Base-by-base conservation (phyloP, 2,329 filamentous ascomycete genomes). In the Aspergillus niger region DNA sequence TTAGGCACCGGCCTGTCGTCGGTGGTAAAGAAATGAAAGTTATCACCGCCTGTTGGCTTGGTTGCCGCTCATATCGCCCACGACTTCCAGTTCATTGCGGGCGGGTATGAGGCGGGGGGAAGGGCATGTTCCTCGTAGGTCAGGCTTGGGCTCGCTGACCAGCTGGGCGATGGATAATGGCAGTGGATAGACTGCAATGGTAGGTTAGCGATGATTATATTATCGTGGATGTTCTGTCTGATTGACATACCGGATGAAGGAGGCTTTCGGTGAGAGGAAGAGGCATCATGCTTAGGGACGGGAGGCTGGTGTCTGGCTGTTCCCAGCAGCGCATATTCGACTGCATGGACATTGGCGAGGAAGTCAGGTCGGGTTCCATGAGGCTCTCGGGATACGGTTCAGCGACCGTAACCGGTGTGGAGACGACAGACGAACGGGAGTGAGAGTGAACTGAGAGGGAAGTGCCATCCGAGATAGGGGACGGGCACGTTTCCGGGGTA, bases 401-500 rank as follows among this genome's bases (percentile, higher is more conserved):
- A 50, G 77, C 71, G 22, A 73, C 60, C 1, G 74, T 70, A 15
- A 71, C 68, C n/a, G 73, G 72, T 36, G 69, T 70, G 13, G 74
- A 74, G 36, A 73, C 74, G 38, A 74, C 67, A 2, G 73, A 74
- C 41, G 70, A 72, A 48, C 67, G 67, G 39, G 70, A 65, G 58
- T 70, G 68, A 44, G 69, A 67, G 51, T 71, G 71, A 44, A 75
- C 65, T 39, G 70, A 74, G 38, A 72, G 72, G 17, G 72, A 68
- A 36, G 70, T 69, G 24, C 68, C 68, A 58, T 78, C 76, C 1
- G 76, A 77, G 3, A 72, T 67, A 38, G 78, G 77, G n/a, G 78
- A 80, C n/a, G 74, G 73, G 62, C 77, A 80, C 56, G 76, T 76
- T 58, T 78, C 77, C 44, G 77, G 76, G 10, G 77, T 79, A 32